These are phyloP conservation scores for Fraxinus baroniana DNA, from an alignment of 305 asterid genomes.

Conservation along the genomic window DNA sequence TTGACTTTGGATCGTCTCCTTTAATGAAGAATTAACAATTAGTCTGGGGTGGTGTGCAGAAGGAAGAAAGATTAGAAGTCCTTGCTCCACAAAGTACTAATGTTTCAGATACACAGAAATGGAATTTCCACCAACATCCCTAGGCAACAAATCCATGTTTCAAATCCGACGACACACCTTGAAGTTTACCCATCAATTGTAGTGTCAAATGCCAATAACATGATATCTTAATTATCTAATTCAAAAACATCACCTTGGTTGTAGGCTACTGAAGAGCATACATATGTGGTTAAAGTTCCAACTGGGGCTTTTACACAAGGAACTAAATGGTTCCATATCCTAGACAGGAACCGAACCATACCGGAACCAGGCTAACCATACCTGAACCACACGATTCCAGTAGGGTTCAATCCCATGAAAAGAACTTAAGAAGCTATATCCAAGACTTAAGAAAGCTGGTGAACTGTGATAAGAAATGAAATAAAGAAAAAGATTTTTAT, in stretches of 20 bases:
- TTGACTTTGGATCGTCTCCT: not conserved
- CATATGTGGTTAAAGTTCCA: not conserved
- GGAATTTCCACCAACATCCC: not conserved
- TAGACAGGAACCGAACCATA: not conserved
- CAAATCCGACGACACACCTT: not conserved
- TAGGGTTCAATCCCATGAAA: not conserved
- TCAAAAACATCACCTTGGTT: not conserved
- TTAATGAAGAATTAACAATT: not conserved
- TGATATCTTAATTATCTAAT: not conserved
- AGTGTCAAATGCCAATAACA: not conserved
- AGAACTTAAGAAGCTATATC: not conserved
- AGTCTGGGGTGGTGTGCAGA: not conserved
- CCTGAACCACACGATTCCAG: not conserved
- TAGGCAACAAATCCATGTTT: not conserved
- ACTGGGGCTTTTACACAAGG: not conserved
- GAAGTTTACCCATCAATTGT: not conserved
- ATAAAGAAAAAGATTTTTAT: not conserved
- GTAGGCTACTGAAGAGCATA: not conserved
- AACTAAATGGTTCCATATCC: not conserved
- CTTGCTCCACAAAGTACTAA: not conserved
- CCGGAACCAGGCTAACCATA: not conserved
- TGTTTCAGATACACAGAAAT: not conserved
- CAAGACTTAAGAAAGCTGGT: not conserved
- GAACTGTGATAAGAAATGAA: not conserved
- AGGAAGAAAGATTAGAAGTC: not conserved